phyloP scores from a whole-genome alignment of 345 rosid genomes.

The sweet orange (Citrus sinensis) region DNA sequence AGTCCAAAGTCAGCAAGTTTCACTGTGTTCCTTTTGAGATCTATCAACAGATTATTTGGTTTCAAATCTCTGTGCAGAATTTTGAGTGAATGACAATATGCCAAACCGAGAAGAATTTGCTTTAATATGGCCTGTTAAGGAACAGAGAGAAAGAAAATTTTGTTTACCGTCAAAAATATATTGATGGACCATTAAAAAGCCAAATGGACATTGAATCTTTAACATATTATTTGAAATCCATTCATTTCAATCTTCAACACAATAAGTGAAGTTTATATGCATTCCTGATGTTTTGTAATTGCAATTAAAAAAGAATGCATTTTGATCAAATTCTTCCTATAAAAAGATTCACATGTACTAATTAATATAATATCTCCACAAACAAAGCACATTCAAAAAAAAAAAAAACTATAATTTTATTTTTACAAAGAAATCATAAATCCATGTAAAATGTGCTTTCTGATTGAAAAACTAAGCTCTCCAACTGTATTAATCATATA shows the following conservation, averaged over 20 bases:
- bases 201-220: background rate
- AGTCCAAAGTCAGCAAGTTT: conserved; percentile 60
- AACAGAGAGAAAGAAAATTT: background rate
- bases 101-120: conserved; percentile 13
- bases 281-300: background rate
- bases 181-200: background rate
- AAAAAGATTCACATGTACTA: background rate
- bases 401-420: background rate
- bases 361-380: background rate
- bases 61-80: conserved; percentile 52
- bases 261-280: background rate
- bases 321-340: background rate
- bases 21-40: conserved; percentile 35
- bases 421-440: background rate
- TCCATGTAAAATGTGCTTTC: background rate
- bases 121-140: background rate
- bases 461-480: background rate
- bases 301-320: background rate
- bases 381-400: background rate
- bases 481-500: background rate
- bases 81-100: conserved; percentile 48
- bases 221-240: background rate
- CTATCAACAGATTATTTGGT: conserved; percentile 49
- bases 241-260: background rate
- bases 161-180: background rate